Conservation (phyloP, 305 asterid species). For the Fraxinus greggii region DNA sequence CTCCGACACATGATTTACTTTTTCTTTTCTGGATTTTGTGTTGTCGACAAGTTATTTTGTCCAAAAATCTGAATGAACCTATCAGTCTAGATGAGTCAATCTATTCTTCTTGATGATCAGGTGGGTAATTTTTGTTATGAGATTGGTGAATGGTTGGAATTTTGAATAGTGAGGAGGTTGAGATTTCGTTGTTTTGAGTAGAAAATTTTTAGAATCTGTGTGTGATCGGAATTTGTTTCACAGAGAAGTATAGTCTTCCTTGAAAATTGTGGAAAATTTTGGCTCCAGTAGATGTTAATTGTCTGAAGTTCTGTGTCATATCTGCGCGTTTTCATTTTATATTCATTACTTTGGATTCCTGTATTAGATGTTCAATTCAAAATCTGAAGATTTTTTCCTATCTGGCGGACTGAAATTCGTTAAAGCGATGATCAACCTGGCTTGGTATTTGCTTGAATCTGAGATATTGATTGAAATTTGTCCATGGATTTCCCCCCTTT, state of each 20-base stretch:
- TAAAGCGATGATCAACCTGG: background rate
- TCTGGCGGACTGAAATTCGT: background rate
- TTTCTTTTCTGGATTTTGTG: background rate
- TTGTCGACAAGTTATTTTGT: constrained; percentile 20
- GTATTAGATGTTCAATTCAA: constrained; percentile 7
- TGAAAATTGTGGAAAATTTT: background rate
- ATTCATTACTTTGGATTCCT: constrained; percentile 7
- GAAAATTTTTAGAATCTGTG: background rate
- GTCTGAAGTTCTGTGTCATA: constrained; percentile 12
- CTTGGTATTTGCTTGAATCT: background rate
- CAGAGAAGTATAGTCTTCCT: background rate
- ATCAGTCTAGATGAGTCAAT: constrained; percentile 14
- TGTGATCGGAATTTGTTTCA: constrained; percentile 13
- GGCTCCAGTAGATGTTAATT: constrained; percentile 8
- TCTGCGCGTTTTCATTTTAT: background rate
- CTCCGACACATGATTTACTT: constrained; percentile 21
- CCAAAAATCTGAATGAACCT: constrained; percentile 1
- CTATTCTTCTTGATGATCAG: constrained; percentile 16
- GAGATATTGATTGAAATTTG: constrained; percentile 4
- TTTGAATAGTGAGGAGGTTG: constrained; percentile 6
- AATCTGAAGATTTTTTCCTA: background rate
- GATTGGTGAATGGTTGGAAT: constrained; percentile 5
- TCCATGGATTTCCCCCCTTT: background rate
- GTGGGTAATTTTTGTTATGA: constrained; percentile 7
- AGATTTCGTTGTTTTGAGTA: constrained; percentile 8